Evolutionary conservation across 2,329 filamentous ascomycete species (phyloP).

Genomic region (Graphilbum sp.): DNA sequence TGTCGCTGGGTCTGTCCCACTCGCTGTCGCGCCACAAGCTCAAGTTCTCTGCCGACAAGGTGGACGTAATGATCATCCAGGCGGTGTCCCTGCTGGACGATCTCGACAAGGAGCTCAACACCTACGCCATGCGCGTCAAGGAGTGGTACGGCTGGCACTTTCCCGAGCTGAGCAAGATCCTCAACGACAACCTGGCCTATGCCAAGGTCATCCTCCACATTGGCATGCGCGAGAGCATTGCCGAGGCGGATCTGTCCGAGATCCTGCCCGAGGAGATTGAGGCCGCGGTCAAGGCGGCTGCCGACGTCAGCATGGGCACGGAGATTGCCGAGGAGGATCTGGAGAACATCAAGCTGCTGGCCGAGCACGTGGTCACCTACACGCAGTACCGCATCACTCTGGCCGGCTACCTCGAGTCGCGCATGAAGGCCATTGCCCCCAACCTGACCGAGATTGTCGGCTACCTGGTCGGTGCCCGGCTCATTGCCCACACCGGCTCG

Average conservation of each 20-base stretch:
- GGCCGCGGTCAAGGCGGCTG: conserved; percentile 75
- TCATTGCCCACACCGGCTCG: conserved; percentile 89
- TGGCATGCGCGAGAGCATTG: conserved; percentile 73
- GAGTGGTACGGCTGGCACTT: conserved; percentile 99
- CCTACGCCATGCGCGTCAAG: conserved; percentile 97
- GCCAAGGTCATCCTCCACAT: conserved; percentile 74
- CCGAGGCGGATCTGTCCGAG: conserved; percentile 64
- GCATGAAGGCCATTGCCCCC: conserved; percentile 93
- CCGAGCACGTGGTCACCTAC: conserved; percentile 84
- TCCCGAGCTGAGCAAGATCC: conserved; percentile 90
- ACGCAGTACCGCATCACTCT: conserved; percentile 82
- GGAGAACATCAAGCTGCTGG: conserved; percentile 79
- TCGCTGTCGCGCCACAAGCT: conserved; percentile 94
- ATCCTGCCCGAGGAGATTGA: conserved; percentile 95
- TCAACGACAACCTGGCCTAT: conserved; percentile 94
- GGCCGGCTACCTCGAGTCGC: conserved; percentile 72
- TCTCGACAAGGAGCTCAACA: conserved; percentile 96
- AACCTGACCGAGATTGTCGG: conserved; percentile 90
- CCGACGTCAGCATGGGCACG: conserved; percentile 96
- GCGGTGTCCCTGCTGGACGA: conserved; percentile 89
- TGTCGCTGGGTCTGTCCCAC: conserved; percentile 91
- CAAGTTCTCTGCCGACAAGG: conserved; percentile 97
- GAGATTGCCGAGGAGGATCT: conserved; percentile 89
- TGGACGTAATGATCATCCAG: conserved; percentile 99
- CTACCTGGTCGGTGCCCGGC: conserved; percentile 80